Conservation (phyloP, 768 basidiomycete species). For the Trametes cubensis region DNA sequence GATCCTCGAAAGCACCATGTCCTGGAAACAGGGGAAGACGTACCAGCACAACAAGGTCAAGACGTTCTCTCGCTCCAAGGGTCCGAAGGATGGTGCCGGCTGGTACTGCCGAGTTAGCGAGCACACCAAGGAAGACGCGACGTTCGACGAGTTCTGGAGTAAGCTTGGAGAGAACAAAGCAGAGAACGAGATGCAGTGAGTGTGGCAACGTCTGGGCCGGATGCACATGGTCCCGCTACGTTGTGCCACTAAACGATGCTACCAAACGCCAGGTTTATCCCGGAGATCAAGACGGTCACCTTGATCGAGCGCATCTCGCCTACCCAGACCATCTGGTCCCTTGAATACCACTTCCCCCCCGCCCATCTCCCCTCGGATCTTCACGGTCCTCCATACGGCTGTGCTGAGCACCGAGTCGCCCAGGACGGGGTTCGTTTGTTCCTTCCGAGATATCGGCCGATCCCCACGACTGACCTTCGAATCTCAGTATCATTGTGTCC, state of each 20-base stretch:
- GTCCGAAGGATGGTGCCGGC: slow-evolving; percentile 53
- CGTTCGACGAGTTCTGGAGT: slow-evolving; percentile 75
- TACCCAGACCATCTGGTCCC: slow-evolving; percentile 67
- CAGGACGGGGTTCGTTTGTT: slow-evolving; percentile 56
- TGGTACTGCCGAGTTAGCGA: slow-evolving; percentile 74
- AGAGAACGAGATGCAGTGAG: slow-evolving; percentile 69
- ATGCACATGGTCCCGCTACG: neutral
- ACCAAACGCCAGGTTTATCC: slow-evolving; percentile 56
- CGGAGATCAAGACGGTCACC: slow-evolving; percentile 62
- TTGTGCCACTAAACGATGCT: neutral
- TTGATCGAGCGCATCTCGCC: slow-evolving; percentile 65
- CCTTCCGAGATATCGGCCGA: neutral
- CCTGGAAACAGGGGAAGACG: slow-evolving; percentile 73
- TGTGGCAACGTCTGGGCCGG: neutral
- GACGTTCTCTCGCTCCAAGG: slow-evolving; percentile 56
- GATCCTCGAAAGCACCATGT: slow-evolving; percentile 56
- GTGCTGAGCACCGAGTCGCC: slow-evolving; percentile 53
- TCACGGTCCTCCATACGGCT: slow-evolving; percentile 72
- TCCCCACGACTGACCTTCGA: neutral
- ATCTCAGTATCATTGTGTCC: slow-evolving; percentile 48
- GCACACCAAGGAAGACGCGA: slow-evolving; percentile 64
- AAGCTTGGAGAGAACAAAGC: slow-evolving; percentile 69
- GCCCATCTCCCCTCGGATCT: slow-evolving; percentile 72
- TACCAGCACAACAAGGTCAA: slow-evolving; percentile 57
- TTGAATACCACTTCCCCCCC: slow-evolving; percentile 75